A percentile compares a stretch with the other conserved stretches of the same genome.
Conservation (phyloP, 2,329 filamentous ascomycete genomes). For the Ascochyta rabiei region DNA sequence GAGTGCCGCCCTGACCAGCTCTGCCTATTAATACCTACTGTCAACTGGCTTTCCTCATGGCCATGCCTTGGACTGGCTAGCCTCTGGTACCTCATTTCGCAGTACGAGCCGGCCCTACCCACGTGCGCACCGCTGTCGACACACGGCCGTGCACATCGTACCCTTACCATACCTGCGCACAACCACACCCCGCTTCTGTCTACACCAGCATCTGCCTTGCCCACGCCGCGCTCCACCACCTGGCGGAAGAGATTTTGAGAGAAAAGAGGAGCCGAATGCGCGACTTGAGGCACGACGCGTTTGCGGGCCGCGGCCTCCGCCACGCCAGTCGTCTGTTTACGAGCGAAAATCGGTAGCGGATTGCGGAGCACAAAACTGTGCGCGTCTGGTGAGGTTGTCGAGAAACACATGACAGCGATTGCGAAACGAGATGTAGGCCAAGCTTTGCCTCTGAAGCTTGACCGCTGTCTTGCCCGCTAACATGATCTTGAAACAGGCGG, state of each 20-base stretch:
- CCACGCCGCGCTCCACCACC: neutral
- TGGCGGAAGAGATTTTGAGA: neutral
- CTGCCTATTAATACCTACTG: conserved; percentile 4
- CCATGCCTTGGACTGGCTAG: conserved; percentile 3
- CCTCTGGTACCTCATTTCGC: conserved; percentile 11
- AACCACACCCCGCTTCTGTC: neutral
- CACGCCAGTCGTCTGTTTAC: conserved; percentile 3
- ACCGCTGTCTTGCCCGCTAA: neutral
- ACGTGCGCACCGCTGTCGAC: conserved; percentile 4
- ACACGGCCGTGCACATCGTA: neutral
- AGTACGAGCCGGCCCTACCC: conserved; percentile 13
- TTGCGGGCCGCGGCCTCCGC: conserved; percentile 5
- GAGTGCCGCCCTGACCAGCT: conserved; percentile 1
- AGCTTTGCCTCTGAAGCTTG: conserved; percentile 11
- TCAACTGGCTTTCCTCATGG: conserved; percentile 2
- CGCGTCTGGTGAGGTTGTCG: conserved; percentile 8
- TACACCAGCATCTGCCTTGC: conserved; percentile 8
- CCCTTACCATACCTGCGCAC: neutral
- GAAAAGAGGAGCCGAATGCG: neutral
- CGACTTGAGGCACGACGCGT: conserved; percentile 3
- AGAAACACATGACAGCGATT: conserved; percentile 10
- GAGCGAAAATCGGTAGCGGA: neutral
- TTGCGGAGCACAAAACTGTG: conserved; percentile 14
- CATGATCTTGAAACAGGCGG: conserved; percentile 1
- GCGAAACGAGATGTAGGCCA: conserved; percentile 10